Base-by-base conservation (phyloP, 1,284 basidiomycete genomes). In the Tilletia setariae region DNA sequence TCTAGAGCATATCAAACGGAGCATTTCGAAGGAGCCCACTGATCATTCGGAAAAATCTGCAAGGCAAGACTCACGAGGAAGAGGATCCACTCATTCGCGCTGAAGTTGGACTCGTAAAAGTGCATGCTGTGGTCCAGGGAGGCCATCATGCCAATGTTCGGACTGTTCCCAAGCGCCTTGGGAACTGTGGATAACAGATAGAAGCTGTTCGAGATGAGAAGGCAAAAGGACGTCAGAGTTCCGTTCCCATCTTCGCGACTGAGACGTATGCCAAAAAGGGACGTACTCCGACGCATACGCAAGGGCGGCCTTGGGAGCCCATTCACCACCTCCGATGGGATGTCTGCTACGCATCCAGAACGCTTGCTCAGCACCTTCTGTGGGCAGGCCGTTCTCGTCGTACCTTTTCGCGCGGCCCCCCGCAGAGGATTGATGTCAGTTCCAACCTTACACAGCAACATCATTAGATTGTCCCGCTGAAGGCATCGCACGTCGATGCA, bases 111-210 rank as follows among this genome's bases (percentile, higher is more conserved):
- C 43, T 78, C 72, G 67, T 79, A 76, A 69, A 80, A 82, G 46
- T 66, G 67, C 78, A 82, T 82, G 30, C 71, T 72, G 67, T 82
- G 80, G 67, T 82, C 79, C 3, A 82, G 63, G 32, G 72, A 75
- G 8, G 80, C 79, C 77, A 81, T 80, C 80, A 82, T 82, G 63
- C 76, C 71, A 68, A 78, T 71, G 23, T 65, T 67, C 8, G 70
- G 59, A 46, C 69, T 67, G 59, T 69, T 74, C 42, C 76, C 70
- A 4, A 76, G 66, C 6, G 80, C 77, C 56, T 78, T 80, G 49
- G 73, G 67, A 1, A 81, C 71, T 6, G 79, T 76, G 61, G 68
- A 72, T n/a, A 80, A 72, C 19, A 80, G 67, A 46, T 79, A 74
- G 67, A 79, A 81, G 68, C 51, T 72, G 66, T 40, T 21, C 35